A percentile compares a stretch with the other conserved stretches of the same genome.
These are phyloP conservation scores for Persicaria tinctoria DNA, from an alignment of 148 eudicot genomes.

Conservation along the genomic window DNA sequence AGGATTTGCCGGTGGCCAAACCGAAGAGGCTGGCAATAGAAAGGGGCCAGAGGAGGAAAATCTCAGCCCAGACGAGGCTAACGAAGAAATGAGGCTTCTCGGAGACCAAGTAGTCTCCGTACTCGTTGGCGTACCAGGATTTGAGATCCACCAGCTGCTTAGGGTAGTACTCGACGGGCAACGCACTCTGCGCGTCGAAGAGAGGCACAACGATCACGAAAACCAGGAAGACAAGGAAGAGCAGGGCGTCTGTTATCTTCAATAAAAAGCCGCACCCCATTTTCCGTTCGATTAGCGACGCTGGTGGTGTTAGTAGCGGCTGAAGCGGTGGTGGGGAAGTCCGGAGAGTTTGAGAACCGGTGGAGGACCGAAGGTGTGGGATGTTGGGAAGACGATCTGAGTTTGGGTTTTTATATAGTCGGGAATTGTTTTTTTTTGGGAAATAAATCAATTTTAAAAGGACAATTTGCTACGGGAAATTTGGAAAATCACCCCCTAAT, in stretches of 20 bases:
- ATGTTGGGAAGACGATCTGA: too few relatives aligned
- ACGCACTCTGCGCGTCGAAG: constrained; percentile 23
- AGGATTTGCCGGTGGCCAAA: constrained; percentile 20
- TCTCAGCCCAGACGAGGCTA: constrained; percentile 32
- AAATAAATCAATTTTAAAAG: too few relatives aligned
- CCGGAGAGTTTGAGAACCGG: not conserved
- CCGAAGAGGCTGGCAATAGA: constrained; percentile 21
- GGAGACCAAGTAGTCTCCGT: constrained; percentile 26
- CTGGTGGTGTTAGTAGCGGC: not conserved
- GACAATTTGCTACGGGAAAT: too few relatives aligned
- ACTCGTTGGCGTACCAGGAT: constrained; percentile 20
- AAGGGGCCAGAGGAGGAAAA: constrained; percentile 28
- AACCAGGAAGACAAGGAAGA: constrained; percentile 23
- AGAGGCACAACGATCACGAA: constrained; percentile 18
- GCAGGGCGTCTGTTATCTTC: constrained; percentile 23
- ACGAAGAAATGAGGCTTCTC: constrained; percentile 32
- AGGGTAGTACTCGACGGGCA: constrained; percentile 23
- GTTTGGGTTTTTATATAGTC: too few relatives aligned
- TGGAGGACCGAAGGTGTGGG: too few relatives aligned
- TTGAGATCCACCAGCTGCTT: constrained; percentile 21
- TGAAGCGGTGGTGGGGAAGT: not conserved
- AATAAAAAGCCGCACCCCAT: constrained; percentile 10
- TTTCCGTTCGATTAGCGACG: not conserved
- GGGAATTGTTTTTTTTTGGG: too few relatives aligned
- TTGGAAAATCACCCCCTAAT: too few relatives aligned